Base-by-base conservation (phyloP, 129 eudicot species). In the Ambrosia trifida region DNA sequence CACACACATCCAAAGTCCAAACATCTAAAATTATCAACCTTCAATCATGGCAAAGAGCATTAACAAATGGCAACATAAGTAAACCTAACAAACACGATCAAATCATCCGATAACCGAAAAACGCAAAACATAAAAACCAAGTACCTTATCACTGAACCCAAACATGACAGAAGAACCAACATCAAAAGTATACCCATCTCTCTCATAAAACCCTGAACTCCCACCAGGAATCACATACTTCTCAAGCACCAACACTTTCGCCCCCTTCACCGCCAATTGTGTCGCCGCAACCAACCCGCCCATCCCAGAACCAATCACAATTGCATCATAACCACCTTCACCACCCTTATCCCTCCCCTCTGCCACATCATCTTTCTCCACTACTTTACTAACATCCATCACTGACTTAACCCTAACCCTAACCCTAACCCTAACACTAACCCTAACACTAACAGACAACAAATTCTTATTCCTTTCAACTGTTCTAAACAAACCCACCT, bases 271-370 rank as follows among this genome's bases (percentile, higher is more conserved):
- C 36, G 99, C 99, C 84, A 94, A 68, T 76, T 94, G 99, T 9
- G 99, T 89, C 3, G 96, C 96, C n/a, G 99, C 97, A 68, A 94
- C 99, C 87, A 94, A 70, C 36, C 99, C 99, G 50, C 99, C 99
- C 75, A 94, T 87, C 75, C 99, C 99, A 3, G 99, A 94, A 72
- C 99, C 99, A 74, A 94, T 86, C 64, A 94, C 99, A 80, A 94
- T 87, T 14, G 96, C 97, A 86, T 94, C 99, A 79, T 90, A 93
- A 9, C 49, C 74, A 45, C 68, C 65, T 13, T 68, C 59, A 45
- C 70, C 68, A 49, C 47, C 83, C 45, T n/a, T 76, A 33, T 20
- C 45, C 35, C 77, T 74, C 65, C 58, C 81, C n/a, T 69, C 72
- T 36, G 49, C 64, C 49, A 78, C 67, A 2, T 63, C 68, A 63